These are phyloP conservation scores for Globisporangium iwayamae DNA, from an alignment of 352 stramenopile genomes.

Conservation along the genomic window DNA sequence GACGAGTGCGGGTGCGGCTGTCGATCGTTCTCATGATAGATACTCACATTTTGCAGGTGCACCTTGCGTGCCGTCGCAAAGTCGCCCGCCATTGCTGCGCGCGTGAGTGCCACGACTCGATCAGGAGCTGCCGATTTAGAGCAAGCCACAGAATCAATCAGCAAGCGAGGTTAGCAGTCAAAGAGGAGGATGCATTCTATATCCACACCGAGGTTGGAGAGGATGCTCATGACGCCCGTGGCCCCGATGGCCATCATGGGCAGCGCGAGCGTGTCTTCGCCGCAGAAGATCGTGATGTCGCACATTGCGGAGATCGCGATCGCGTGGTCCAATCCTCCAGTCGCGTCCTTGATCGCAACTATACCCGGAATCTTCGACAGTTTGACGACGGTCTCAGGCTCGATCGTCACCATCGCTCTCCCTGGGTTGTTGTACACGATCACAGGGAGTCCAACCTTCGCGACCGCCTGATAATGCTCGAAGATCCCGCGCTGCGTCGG, in stretches of 20 bases:
- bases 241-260: constrained; percentile 88
- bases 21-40: background rate
- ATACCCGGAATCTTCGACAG: constrained; percentile 26
- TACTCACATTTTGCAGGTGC: constrained; percentile 77
- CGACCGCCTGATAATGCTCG: constrained; percentile 91
- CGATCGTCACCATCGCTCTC: constrained; percentile 44
- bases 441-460: constrained; percentile 87
- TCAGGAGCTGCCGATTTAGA: constrained; percentile 48
- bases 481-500: constrained; percentile 94
- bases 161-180: background rate
- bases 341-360: constrained; percentile 98
- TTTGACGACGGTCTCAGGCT: constrained; percentile 49
- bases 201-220: constrained; percentile 79
- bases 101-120: constrained; percentile 80
- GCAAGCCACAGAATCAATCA: too few species aligned
- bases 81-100: constrained; percentile 73
- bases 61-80: constrained; percentile 73
- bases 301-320: constrained; percentile 81
- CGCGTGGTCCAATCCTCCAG: constrained; percentile 87
- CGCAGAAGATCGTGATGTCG: constrained; percentile 90
- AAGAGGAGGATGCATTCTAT: background rate
- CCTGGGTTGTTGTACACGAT: constrained; percentile 98
- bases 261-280: constrained; percentile 89
- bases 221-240: constrained; percentile 88
- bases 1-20: background rate